These are phyloP conservation scores for Lactarius deliciosus DNA, from an alignment of 768 basidiomycete genomes.

Conservation along the genomic window DNA sequence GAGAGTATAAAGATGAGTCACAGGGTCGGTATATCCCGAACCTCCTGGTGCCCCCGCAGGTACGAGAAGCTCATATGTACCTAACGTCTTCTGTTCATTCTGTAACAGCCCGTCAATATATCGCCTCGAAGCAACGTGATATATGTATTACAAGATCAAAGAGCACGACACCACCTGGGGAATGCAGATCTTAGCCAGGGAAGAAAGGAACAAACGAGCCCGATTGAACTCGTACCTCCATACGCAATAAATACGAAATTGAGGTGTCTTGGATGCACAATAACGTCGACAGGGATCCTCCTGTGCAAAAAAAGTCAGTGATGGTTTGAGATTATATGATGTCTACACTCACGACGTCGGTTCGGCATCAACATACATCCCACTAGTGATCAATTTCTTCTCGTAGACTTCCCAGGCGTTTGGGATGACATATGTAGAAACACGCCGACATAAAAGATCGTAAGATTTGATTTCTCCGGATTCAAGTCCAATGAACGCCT, in stretches of 20 bases:
- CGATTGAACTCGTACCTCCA: slow-evolving; percentile 47
- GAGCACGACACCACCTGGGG: slow-evolving; percentile 58
- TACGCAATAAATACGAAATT: slow-evolving; percentile 75
- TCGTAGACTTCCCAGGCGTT: slow-evolving; percentile 78
- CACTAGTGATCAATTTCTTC: slow-evolving; percentile 48
- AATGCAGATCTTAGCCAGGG: slow-evolving; percentile 6
- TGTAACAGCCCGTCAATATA: slow-evolving; percentile 32
- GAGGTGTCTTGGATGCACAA: slow-evolving; percentile 70
- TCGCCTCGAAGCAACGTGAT: neutral
- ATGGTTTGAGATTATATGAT: slow-evolving; percentile 1
- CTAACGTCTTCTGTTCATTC: slow-evolving; percentile 51
- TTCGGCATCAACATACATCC: slow-evolving; percentile 39
- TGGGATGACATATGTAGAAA: slow-evolving; percentile 66
- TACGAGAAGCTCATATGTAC: slow-evolving; percentile 66
- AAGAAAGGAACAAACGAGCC: neutral
- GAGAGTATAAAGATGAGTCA: slow-evolving; percentile 36
- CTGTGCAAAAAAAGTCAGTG: slow-evolving; percentile 24
- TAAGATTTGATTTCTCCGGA: slow-evolving; percentile 69
- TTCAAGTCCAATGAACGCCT: slow-evolving; percentile 51
- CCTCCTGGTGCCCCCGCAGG: slow-evolving; percentile 86
- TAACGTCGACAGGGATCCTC: slow-evolving; percentile 54
- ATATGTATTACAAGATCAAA: slow-evolving; percentile 51
- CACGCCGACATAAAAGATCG: slow-evolving; percentile 66
- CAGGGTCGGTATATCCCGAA: slow-evolving; percentile 55
- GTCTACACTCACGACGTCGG: slow-evolving; percentile 39